phyloP scores from a whole-genome alignment of 116 monocot genomes.

The Posidonia oceanica region DNA sequence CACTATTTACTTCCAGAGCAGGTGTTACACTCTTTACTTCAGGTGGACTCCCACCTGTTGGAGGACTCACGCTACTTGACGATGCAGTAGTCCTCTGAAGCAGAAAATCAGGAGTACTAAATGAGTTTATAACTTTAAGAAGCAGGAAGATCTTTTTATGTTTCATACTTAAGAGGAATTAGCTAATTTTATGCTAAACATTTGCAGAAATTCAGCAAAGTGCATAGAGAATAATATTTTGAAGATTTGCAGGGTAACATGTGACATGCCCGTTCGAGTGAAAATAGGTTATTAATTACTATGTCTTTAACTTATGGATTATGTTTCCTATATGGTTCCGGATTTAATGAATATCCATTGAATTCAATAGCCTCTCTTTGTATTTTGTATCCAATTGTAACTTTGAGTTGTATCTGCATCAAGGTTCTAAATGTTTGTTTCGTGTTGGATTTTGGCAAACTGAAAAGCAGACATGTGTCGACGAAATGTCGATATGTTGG shows the following conservation, averaged over 20 bases:
- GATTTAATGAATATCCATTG: too few relatives aligned
- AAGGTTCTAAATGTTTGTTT: too few relatives aligned
- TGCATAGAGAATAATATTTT: background rate
- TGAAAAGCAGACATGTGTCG: too few relatives aligned
- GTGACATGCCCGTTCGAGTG: too few relatives aligned
- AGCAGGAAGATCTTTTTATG: background rate
- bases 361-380: too few relatives aligned
- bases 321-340: too few relatives aligned
- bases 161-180: background rate
- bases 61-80: constrained; percentile 44
- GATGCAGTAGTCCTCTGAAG: constrained; percentile 41
- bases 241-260: background rate
- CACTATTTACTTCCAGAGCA: constrained; percentile 25
- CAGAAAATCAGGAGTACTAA: background rate
- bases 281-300: too few relatives aligned
- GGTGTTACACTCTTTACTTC: constrained; percentile 25
- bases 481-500: too few relatives aligned
- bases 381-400: too few relatives aligned
- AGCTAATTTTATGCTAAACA: background rate
- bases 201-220: background rate
- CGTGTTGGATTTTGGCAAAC: too few relatives aligned
- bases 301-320: too few relatives aligned
- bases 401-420: too few relatives aligned
- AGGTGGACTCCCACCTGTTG: constrained; percentile 29
- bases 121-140: background rate